These are phyloP conservation scores for Pythium myriotylum DNA, from an alignment of 352 stramenopile genomes.

Conservation along the genomic window DNA sequence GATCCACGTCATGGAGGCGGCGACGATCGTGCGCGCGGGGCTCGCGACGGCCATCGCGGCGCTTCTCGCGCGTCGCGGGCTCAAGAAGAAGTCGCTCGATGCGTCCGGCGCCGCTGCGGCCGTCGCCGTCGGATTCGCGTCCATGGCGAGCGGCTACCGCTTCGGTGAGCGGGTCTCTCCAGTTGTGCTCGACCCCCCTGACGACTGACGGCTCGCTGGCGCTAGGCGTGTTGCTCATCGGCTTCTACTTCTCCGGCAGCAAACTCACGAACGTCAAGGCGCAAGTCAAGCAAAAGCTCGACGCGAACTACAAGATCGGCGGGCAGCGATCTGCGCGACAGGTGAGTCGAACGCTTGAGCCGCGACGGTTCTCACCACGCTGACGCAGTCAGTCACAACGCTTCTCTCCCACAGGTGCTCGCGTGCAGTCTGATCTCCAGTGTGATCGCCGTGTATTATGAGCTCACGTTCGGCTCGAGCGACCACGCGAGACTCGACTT, in stretches of 20 bases:
- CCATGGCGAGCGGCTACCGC: constrained; percentile 62
- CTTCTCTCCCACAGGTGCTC: constrained; percentile 57
- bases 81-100: constrained; percentile 74
- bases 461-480: constrained; percentile 31
- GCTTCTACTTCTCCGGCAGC: constrained; percentile 87
- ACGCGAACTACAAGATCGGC: constrained; percentile 77
- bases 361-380: no score
- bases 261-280: constrained; percentile 82
- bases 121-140: constrained; percentile 67
- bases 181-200: neutral
- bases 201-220: neutral
- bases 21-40: constrained; percentile 33
- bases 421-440: constrained; percentile 73
- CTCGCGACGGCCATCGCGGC: constrained; percentile 48
- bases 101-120: constrained; percentile 58
- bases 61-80: constrained; percentile 44
- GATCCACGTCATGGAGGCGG: neutral
- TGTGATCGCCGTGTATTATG: constrained; percentile 60
- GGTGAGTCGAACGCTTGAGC: constrained; percentile 10
- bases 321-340: constrained; percentile 74
- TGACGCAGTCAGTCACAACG: neutral
- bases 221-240: constrained; percentile 69
- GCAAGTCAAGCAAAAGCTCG: constrained; percentile 56
- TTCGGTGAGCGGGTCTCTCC: constrained; percentile 43
- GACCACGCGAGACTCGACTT: constrained; percentile 56